Base-by-base conservation (phyloP, 805 yeast species). In the Candida easanensis region DNA sequence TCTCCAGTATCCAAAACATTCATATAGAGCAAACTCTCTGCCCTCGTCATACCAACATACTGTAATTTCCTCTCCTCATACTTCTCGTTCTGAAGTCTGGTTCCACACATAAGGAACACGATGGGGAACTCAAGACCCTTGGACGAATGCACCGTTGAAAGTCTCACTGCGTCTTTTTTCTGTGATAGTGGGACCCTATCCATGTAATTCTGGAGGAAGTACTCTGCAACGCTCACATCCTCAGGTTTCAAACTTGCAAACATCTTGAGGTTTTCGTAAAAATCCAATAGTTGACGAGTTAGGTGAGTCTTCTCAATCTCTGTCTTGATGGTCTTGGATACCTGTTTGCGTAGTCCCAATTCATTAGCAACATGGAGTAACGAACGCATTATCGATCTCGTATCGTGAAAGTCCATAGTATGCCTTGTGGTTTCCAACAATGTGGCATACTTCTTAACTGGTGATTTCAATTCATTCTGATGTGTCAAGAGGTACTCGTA, bases 71-170 rank as follows among this genome's bases (percentile, higher is more conserved):
- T 64, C 14, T 68, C 70, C 14, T 61, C 64, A n/a, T 17, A 9
- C 2, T 15, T 18, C 2, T 27, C 38, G 11, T 26, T 17, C 16
- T 18, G 5, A 5, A 49, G 25, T 20, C 20, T 22, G 4, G 33
- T 39, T 4, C 49, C 48, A 16, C 35, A 19, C 22, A 39, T 56
- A 11, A 46, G 34, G 58, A 84, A 83, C 1, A 82, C 88, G 11
- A 82, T 68, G 0, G 89, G 88, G 52, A 79, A 83, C 48, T 84
- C 89, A 4, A 83, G 59, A 0, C 93, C 91, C 52, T 85, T 85
- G 1, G 90, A 79, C 0, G 86, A 70, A 59, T 85, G 91, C 2
- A 85, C 75, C 0, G 91, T 85, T 0, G 88, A 79, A 1, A 84
- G 51, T 39, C 77, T 79, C 6, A 84, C 64, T 15, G 69, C 57